These are phyloP conservation scores for Paramecium caudatum DNA, from an alignment of 73 alveolate genomes.

Conservation along the genomic window DNA sequence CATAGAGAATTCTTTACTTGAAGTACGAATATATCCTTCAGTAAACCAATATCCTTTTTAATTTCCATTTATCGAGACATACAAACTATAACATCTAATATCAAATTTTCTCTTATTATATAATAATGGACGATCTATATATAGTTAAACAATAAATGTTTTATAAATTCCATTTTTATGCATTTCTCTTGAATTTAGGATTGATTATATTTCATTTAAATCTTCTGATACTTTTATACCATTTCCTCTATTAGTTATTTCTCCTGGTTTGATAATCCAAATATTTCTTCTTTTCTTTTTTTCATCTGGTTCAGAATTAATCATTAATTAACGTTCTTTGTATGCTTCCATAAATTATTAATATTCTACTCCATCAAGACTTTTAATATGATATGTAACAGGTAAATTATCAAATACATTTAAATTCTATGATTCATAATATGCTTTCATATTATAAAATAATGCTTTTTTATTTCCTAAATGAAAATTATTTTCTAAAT, in stretches of 20 bases:
- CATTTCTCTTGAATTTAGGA: conserved; percentile 67
- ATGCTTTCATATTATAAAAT: conserved; percentile 88
- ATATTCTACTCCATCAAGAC: conserved; percentile 75
- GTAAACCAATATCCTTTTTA: conserved; percentile 95
- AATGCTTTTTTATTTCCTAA: conserved; percentile 89
- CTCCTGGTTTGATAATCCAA: conserved; percentile 81
- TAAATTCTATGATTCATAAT: conserved; percentile 81
- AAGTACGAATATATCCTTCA: conserved; percentile 97
- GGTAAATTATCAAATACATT: conserved; percentile 87
- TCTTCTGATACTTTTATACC: conserved; percentile 88
- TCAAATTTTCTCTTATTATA: conserved; percentile 97
- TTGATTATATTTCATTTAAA: conserved; percentile 76
- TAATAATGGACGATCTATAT: conserved; percentile 96
- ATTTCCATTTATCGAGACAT: conserved; percentile 88
- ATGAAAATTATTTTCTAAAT: conserved; percentile 87
- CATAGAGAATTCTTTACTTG: conserved; percentile 90
- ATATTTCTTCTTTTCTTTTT: conserved; percentile 69
- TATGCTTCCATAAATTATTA: conserved; percentile 60
- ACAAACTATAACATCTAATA: conserved; percentile 92
- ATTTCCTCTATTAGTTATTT: conserved; percentile 92
- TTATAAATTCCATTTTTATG: conserved; percentile 81
- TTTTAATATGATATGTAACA: conserved; percentile 86
- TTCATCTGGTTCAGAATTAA: conserved; percentile 30
- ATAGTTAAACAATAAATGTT: conserved; percentile 91
- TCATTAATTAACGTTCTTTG: conserved; percentile 42